phyloP scores from a whole-genome alignment of 2,329 filamentous ascomycete genomes.

The Epichloe amarillans region DNA sequence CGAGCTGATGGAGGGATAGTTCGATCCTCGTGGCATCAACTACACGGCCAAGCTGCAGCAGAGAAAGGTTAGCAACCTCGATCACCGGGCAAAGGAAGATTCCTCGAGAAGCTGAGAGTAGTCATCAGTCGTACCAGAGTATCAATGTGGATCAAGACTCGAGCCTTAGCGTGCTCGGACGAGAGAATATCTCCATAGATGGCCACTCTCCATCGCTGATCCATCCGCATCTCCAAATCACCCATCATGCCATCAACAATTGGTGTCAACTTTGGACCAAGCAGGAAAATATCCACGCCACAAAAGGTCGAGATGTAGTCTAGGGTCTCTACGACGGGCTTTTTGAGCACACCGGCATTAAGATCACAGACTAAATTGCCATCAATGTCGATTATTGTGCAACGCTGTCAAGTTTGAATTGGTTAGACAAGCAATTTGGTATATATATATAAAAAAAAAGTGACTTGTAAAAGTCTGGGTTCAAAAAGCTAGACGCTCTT shows the following conservation, averaged over 20 bases:
- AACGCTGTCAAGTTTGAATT: slow-evolving; percentile 38
- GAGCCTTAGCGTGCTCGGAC: slow-evolving; percentile 91
- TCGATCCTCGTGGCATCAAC: slow-evolving; percentile 76
- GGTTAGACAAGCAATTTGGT: not conserved
- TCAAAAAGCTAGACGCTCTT: not conserved
- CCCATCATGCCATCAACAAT: slow-evolving; percentile 64
- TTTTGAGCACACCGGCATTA: slow-evolving; percentile 52
- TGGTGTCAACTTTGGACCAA: slow-evolving; percentile 77
- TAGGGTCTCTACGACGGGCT: slow-evolving; percentile 68
- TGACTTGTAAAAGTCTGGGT: not conserved
- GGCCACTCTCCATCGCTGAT: slow-evolving; percentile 81
- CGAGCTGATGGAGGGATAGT: slow-evolving; percentile 74
- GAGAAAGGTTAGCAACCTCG: not conserved
- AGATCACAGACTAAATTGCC: slow-evolving; percentile 76
- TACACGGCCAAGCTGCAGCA: slow-evolving; percentile 49
- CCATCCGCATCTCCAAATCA: slow-evolving; percentile 69
- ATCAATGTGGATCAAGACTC: slow-evolving; percentile 93
- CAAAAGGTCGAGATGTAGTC: slow-evolving; percentile 79
- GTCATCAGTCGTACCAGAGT: slow-evolving; percentile 52
- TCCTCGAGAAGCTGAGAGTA: not conserved
- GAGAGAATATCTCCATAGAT: slow-evolving; percentile 95
- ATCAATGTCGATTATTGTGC: slow-evolving; percentile 86
- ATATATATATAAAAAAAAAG: not conserved
- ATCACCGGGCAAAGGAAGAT: not conserved
- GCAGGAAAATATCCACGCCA: slow-evolving; percentile 90